A percentile compares a stretch with the other conserved stretches of the same genome.
These are phyloP conservation scores for Fusarium newnesense DNA, from an alignment of 2,329 filamentous ascomycete genomes.

Conservation along the genomic window DNA sequence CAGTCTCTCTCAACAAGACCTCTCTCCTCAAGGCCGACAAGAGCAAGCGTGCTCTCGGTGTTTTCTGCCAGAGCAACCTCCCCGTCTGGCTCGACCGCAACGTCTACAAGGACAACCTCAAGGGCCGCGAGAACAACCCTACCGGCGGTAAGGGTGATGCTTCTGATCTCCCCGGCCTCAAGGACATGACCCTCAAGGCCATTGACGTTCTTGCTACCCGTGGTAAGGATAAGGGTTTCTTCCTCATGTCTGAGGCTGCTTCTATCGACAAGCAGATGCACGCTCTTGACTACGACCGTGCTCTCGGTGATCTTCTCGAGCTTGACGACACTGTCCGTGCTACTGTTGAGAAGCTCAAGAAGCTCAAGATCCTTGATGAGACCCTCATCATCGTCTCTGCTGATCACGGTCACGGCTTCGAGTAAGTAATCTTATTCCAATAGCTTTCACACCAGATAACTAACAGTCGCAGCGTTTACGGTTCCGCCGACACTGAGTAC, in stretches of 20 bases:
- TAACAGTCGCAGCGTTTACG: conserved; percentile 66
- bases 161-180: conserved; percentile 81
- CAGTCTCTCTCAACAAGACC: conserved; percentile 79
- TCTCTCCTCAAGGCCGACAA: conserved; percentile 68
- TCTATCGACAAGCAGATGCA: conserved; percentile 95
- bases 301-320: conserved; percentile 85
- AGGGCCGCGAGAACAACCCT: conserved; percentile 73
- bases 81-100: conserved; percentile 90
- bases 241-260: conserved; percentile 88
- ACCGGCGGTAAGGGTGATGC: conserved; percentile 72
- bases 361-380: conserved; percentile 74
- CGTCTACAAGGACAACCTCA: conserved; percentile 77
- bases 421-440: conserved; percentile 46
- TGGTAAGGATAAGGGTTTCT: conserved; percentile 78
- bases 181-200: conserved; percentile 90
- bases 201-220: conserved; percentile 79
- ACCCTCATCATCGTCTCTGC: conserved; percentile 84
- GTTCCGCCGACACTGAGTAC: conserved; percentile 83
- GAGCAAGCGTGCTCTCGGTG: conserved; percentile 74
- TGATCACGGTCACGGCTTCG: conserved; percentile 92
- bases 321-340: conserved; percentile 85
- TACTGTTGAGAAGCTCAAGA: conserved; percentile 75
- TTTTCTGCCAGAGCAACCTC: conserved; percentile 80
- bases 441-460: neutral
- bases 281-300: conserved; percentile 83